phyloP scores from a whole-genome alignment of 805 yeast species.

The Lipomyces starkeyi region DNA sequence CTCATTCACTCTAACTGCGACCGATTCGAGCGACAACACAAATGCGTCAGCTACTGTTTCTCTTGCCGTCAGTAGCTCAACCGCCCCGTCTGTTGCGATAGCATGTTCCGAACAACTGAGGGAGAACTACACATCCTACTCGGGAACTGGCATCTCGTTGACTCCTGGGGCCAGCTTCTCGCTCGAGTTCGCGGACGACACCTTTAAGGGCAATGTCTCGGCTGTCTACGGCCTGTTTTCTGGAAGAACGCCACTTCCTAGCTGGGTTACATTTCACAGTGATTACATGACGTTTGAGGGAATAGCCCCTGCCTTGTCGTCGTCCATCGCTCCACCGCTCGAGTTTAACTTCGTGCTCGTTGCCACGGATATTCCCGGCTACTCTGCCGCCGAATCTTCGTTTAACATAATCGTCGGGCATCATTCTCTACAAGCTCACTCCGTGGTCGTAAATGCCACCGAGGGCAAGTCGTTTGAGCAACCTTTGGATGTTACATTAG shows the following conservation, averaged over 20 bases:
- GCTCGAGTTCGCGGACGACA: slow-evolving; percentile 64
- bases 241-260: slow-evolving; percentile 87
- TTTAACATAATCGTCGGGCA: slow-evolving; percentile 87
- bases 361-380: slow-evolving; percentile 80
- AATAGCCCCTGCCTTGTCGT: slow-evolving; percentile 83
- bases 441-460: slow-evolving; percentile 70
- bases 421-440: slow-evolving; percentile 75
- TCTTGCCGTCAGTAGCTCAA: slow-evolving; percentile 63
- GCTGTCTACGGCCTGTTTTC: slow-evolving; percentile 82
- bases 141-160: slow-evolving; percentile 74
- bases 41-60: slow-evolving; percentile 52
- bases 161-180: slow-evolving; percentile 70
- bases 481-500: slow-evolving; percentile 59
- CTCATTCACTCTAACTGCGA: slow-evolving; percentile 63
- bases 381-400: slow-evolving; percentile 67
- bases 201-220: slow-evolving; percentile 64
- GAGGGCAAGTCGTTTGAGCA: slow-evolving; percentile 61
- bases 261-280: slow-evolving; percentile 79
- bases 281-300: slow-evolving; percentile 74
- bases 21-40: slow-evolving; percentile 57
- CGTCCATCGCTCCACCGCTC: slow-evolving; percentile 86
- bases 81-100: slow-evolving; percentile 55
- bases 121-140: slow-evolving; percentile 69
- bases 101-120: slow-evolving; percentile 59
- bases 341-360: slow-evolving; percentile 71